Base-by-base conservation (phyloP, 2,329 filamentous ascomycete species). In the Pyrenophora seminiperda region DNA sequence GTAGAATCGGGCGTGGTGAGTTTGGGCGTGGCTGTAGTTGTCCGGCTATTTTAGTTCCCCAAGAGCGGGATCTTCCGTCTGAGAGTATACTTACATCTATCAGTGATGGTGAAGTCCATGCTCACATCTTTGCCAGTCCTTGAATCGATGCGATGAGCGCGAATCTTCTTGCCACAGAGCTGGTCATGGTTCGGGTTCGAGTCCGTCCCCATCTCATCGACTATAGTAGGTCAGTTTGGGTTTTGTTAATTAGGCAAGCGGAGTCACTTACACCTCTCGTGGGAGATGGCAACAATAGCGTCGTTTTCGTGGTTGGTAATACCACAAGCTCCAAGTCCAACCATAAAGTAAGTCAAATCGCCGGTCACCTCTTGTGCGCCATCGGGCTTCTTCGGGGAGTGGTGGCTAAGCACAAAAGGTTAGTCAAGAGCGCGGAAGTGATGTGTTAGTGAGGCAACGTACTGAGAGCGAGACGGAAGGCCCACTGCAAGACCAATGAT, bases 271-370 rank as follows among this genome's bases (percentile, higher is more conserved):
- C 48, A 93, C 4, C 89, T 66, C n/a, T 79, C 65, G 61, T 86
- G 82, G 2, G 86, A 87, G 0, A 93, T 79, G 0, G 89, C 83
- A 29, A 83, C 86, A 32, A 92, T 82, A 48, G 79, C 65, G 48
- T 91, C 86, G 6, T 68, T 72, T 6, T 78, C 75, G 1, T 66
- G 71, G 44, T 81, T 83, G 1, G 73, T 77, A 24, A 80, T 71
- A 4, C 89, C 89, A 66, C 90, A 93, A 0, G 88, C 85, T 10
- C 89, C 89, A 3, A 90, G 77, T 0, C 72, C 82, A 0, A 87
- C 82, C 14, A 76, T 74, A 69, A 88, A 92, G 74, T 85, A 92
- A 1, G 87, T 90, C 41, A 89, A 69, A 41, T 89, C 85, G 43
- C 86, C 87, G 3, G 75, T 79, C 61, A 82, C 83, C 0, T 79